phyloP scores from a whole-genome alignment of 2,329 filamentous ascomycete genomes.

The Mycogone perniciosa region DNA sequence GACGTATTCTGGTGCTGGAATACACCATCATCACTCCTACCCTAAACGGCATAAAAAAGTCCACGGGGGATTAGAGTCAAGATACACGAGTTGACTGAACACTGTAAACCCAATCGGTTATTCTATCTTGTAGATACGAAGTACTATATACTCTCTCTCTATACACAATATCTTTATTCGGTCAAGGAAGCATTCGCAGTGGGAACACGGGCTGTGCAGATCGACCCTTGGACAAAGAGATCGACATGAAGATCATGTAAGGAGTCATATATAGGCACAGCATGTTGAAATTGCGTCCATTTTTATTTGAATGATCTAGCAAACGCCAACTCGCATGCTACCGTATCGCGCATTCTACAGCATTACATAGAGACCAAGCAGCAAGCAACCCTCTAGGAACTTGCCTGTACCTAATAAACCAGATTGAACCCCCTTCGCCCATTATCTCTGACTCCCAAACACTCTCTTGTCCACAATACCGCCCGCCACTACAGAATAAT shows the following conservation, averaged over 20 bases:
- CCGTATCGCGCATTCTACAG: neutral
- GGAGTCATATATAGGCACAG: neutral
- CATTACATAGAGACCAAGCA: neutral
- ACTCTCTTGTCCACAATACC: neutral
- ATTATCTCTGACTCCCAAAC: neutral
- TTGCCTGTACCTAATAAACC: neutral
- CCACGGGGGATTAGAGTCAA: no score
- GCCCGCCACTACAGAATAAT: slow-evolving; percentile 61
- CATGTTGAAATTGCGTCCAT: neutral
- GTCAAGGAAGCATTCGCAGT: no score
- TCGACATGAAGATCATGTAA: neutral
- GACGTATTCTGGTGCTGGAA: no score
- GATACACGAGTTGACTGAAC: no score
- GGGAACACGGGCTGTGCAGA: no score
- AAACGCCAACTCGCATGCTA: neutral
- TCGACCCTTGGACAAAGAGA: neutral
- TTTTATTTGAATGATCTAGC: neutral
- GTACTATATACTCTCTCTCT: no score
- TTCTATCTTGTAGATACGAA: no score
- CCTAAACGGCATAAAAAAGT: no score
- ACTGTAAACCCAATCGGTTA: no score
- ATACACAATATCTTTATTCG: no score
- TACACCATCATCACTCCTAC: no score
- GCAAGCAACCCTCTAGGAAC: neutral
- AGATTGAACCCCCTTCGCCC: neutral